Conservation (phyloP, 2,329 filamentous ascomycete species). For the Cladophialophora carrionii region DNA sequence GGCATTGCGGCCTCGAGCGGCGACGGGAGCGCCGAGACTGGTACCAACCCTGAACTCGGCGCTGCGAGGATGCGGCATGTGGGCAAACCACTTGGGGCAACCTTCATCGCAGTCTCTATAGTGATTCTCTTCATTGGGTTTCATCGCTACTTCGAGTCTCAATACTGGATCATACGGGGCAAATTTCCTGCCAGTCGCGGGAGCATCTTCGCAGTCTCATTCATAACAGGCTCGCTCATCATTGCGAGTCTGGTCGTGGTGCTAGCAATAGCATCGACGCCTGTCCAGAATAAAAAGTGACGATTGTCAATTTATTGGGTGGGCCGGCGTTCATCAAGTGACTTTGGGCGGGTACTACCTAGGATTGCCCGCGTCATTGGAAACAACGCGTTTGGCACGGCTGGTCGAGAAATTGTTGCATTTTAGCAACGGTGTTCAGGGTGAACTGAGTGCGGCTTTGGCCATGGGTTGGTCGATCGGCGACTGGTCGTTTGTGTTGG, state of each 20-base stretch:
- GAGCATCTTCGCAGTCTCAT: constrained; percentile 62
- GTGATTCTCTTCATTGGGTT: constrained; percentile 65
- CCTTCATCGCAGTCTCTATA: constrained; percentile 65
- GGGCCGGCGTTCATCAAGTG: neutral
- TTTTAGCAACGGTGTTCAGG: neutral
- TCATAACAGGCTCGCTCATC: constrained; percentile 61
- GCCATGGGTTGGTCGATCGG: neutral
- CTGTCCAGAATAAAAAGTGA: neutral
- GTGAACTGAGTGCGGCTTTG: neutral
- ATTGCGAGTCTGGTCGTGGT: constrained; percentile 64
- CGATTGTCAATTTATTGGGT: neutral
- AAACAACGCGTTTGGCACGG: neutral
- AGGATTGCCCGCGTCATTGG: neutral
- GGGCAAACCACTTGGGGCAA: constrained; percentile 66
- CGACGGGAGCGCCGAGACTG: constrained; percentile 13
- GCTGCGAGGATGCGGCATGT: constrained; percentile 52
- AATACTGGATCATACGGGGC: constrained; percentile 68
- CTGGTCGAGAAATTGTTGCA: neutral
- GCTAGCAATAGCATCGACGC: constrained; percentile 56
- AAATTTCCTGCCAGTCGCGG: constrained; percentile 68
- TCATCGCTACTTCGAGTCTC: constrained; percentile 67
- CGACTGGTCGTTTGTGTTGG: neutral
- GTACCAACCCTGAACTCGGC: constrained; percentile 37
- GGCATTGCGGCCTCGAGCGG: neutral
- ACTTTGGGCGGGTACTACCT: neutral